These are phyloP conservation scores for Yarrowia deformans DNA, from an alignment of 805 yeast species.

Conservation along the genomic window DNA sequence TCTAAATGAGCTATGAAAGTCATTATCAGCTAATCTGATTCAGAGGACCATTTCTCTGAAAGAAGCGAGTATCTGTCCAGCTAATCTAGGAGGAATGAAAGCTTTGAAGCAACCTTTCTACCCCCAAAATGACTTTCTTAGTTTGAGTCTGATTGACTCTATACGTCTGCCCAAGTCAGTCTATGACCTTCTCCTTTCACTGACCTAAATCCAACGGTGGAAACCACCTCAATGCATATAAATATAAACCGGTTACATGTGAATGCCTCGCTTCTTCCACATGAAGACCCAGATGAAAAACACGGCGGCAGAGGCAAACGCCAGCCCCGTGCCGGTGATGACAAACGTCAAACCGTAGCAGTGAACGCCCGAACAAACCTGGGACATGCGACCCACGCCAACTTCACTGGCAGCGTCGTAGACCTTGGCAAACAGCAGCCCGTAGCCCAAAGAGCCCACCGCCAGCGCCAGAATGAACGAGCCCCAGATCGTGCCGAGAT, in stretches of 20 bases:
- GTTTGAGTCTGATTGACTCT: too few relatives aligned
- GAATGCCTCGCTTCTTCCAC: slow-evolving; percentile 35
- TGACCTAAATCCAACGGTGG: too few relatives aligned
- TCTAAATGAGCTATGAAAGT: too few relatives aligned
- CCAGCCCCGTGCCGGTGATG: slow-evolving; percentile 46
- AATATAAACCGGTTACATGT: slow-evolving; percentile 12
- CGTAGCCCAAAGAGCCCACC: slow-evolving; percentile 72
- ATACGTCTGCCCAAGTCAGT: too few relatives aligned
- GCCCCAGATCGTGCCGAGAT: slow-evolving; percentile 94
- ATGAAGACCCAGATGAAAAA: slow-evolving; percentile 25
- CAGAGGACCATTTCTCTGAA: too few relatives aligned
- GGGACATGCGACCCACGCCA: slow-evolving; percentile 14
- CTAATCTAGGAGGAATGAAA: too few relatives aligned
- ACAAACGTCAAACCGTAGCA: slow-evolving; percentile 48
- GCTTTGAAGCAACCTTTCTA: too few relatives aligned
- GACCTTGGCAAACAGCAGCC: slow-evolving; percentile 70
- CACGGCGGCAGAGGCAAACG: slow-evolving; percentile 42
- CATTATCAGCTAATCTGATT: too few relatives aligned
- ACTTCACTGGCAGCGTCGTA: slow-evolving; percentile 55
- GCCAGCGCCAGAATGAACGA: slow-evolving; percentile 89
- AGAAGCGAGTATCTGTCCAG: too few relatives aligned
- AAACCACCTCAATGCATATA: slow-evolving; percentile 4
- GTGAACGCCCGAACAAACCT: slow-evolving; percentile 33
- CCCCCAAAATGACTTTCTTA: too few relatives aligned
- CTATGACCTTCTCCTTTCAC: too few relatives aligned